These are phyloP conservation scores for Mariannaea elegans DNA, from an alignment of 2,329 filamentous ascomycete species.

Conservation along the genomic window DNA sequence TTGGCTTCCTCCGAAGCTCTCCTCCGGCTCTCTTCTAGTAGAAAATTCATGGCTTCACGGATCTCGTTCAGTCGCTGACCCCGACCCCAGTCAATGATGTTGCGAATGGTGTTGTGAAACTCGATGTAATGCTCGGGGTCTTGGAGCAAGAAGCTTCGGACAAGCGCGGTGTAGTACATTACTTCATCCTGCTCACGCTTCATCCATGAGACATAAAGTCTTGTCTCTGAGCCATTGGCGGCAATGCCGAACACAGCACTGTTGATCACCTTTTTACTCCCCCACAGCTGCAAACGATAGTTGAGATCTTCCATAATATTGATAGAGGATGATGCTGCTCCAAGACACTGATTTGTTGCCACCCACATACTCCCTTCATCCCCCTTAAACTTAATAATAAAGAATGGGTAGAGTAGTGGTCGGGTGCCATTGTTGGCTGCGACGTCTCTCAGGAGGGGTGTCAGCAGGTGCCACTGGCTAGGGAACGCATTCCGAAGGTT, in stretches of 20 bases:
- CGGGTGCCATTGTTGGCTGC: slow-evolving; percentile 2
- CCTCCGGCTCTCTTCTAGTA: slow-evolving; percentile 1
- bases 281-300: slow-evolving; percentile 29
- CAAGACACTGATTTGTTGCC: slow-evolving; percentile 49
- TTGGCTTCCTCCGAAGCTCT: background rate
- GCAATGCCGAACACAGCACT: slow-evolving; percentile 35
- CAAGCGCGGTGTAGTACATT: background rate
- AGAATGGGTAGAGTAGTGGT: slow-evolving; percentile 21
- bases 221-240: slow-evolving; percentile 46
- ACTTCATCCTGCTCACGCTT: background rate
- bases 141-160: slow-evolving; percentile 42
- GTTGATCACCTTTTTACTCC: slow-evolving; percentile 38
- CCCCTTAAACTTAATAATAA: slow-evolving; percentile 31
- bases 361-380: slow-evolving; percentile 45
- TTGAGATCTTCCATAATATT: slow-evolving; percentile 45
- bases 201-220: slow-evolving; percentile 48
- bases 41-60: slow-evolving; percentile 17
- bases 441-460: background rate
- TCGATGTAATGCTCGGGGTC: slow-evolving; percentile 38
- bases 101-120: slow-evolving; percentile 45
- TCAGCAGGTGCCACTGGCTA: slow-evolving; percentile 5
- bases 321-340: slow-evolving; percentile 44
- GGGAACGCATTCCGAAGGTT: background rate
- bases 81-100: slow-evolving; percentile 48
- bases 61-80: slow-evolving; percentile 40